Base-by-base conservation (phyloP, 305 asterid genomes). In the Solanum hybrid region DNA sequence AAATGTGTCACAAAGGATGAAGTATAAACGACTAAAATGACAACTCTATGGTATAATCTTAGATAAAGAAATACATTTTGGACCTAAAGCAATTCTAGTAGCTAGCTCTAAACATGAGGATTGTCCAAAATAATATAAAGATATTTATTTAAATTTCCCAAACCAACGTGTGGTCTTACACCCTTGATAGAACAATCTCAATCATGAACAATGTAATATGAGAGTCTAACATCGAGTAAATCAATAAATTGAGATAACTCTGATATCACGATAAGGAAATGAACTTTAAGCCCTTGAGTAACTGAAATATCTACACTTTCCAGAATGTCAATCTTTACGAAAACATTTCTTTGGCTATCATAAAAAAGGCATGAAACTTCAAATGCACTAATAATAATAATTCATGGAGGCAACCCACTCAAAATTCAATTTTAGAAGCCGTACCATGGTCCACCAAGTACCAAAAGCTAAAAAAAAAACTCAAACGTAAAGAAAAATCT, bases 401-500 rank as follows among this genome's bases (percentile, higher is more conserved):
- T 85, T 57, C 13, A 85, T 85, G 88, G 74, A 31, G 88, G 88
- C 76, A 85, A 85, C 12, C 16, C 29, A 51, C 76, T 85, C n/a
- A 13, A 85, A 85, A 85, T 85, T 85, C 88, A 85, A 85, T 85
- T 33, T 46, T 51, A 1, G 76, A 8, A 20, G 88, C 46, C 88
- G 88, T 57, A 33, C 88, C 14, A 85, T 34, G 88, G 88, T 37
- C 88, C 88, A 85, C 88, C 29, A 31, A 57, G 76, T 79, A 57
- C 75, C 76, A 31, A 85, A 85, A 85, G 88, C 46, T 20, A 51
- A 16, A 13, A 42, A 29, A 57, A 28, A 57, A 85, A 39, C 88
- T 11, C 22, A 84, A 84, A 84, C 76, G 42, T 84, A 84, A 84
- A 84, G 75, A 84, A 20, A 84, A 84, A 84, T 18, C 13, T 85